Base-by-base conservation (phyloP, 1,284 basidiomycete genomes). In the Leccinum solheimii region DNA sequence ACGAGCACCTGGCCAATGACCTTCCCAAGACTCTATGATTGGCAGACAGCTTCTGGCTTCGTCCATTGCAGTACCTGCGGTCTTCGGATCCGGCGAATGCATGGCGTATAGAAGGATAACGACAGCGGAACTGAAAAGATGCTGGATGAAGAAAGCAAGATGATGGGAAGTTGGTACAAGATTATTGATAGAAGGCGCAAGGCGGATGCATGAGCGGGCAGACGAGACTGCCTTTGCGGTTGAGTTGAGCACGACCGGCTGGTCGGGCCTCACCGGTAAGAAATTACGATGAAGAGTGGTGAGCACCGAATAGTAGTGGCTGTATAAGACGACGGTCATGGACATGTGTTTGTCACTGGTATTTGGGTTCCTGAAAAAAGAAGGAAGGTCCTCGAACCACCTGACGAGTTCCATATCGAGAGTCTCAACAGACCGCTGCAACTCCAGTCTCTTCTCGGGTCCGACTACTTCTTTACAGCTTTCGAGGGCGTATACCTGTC, bases 201-300 rank as follows among this genome's bases (percentile, higher is more conserved):
- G 84, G 58, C 88, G 86, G 66, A 95, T 93, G 75, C 90, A 92
- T 55, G 88, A 86, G 34, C 91, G 84, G 62, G 93, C 86, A 62
- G 89, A 87, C 61, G 87, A 83, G 55, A 93, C 86, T 7, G 91
- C 91, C 72, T 91, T 92, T n/a, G 81, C 79, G 2, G 86, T 87
- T 23, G 90, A 91, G 63, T 84, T 86, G 5, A 87, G 83, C 26
- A 83, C 81, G 38, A 85, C 78, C 19, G 83, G 81, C 67, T 88
- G 86, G 64, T 89, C 90, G 27, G 81, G 83, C 70, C 83, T 87
- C 60, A 92, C 85, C 23, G 91, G 86, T 57, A 95, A 78, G 70
- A 95, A 88, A 75, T 95, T 95, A 48, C 94, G 92, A 73, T 95
- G 94, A 43, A 95, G 84, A 1, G 94, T 94, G 19, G 91, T 93